Evolutionary conservation across 164 flowering plant species (phyloP).

Genomic region (Magnolia kwangsiensis): DNA sequence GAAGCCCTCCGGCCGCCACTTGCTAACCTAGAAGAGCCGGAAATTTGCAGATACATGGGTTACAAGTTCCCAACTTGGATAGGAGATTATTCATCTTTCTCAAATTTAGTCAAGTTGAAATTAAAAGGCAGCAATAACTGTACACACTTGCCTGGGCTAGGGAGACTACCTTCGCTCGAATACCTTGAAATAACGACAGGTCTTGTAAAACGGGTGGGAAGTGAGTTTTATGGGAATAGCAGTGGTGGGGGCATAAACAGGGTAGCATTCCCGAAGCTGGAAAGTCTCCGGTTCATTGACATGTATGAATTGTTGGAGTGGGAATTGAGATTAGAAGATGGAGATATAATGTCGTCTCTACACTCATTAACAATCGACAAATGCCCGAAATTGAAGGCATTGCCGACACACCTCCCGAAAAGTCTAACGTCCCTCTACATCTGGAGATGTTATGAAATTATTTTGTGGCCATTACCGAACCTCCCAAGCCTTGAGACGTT

Average conservation of each 20-base stretch:
- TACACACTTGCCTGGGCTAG: slow-evolving; percentile 1
- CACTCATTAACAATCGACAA: too few relatives aligned
- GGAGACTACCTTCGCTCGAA: background rate
- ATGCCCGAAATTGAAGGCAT: too few relatives aligned
- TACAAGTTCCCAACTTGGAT: background rate
- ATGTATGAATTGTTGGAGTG: slow-evolving; percentile 1
- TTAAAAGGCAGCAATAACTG: background rate
- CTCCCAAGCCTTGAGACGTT: slow-evolving; percentile 1
- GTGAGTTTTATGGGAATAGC: background rate
- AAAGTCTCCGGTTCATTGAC: background rate
- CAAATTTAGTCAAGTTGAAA: background rate
- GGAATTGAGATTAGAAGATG: slow-evolving; percentile 4
- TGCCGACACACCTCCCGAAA: too few relatives aligned
- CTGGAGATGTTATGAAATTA: background rate
- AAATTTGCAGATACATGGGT: background rate
- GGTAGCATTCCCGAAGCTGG: slow-evolving; percentile 7
- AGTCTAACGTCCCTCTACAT: too few relatives aligned
- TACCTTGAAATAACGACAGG: background rate
- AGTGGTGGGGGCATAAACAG: too few relatives aligned
- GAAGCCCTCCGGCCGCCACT: background rate
- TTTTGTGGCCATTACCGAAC: background rate
- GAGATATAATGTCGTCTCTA: background rate
- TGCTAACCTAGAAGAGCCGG: background rate
- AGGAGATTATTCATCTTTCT: background rate
- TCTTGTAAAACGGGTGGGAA: background rate